Evolutionary conservation across 257 asterid genomes (phyloP), one percentile per base, ranked within the genome.

Genomic region (Penstemon davidsonii): DNA sequence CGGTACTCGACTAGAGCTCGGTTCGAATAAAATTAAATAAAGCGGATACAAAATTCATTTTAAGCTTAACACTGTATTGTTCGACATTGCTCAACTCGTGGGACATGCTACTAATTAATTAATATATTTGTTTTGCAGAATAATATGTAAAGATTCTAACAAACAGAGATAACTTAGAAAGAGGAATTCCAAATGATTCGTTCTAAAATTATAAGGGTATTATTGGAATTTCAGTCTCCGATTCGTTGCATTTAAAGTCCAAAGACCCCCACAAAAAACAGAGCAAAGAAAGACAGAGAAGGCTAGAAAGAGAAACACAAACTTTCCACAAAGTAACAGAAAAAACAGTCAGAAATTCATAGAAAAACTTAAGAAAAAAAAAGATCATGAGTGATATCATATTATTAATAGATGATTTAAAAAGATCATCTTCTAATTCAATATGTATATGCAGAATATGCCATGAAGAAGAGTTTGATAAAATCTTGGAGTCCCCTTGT

Each of bases 391-490:
- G 82, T 37, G 95, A 86, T 7, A 71, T 76, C n/a, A 70, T 82
- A n/a, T 64, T 89, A 6, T 66, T n/a, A 19, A 73, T 86, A 4
- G 93, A 85, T 67, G 91, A 85, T 63, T 60, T 70, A 56, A 71
- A 73, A 25, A 25, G 33, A 25, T 25, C 33, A 18, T 68, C 74
- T 8, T 57, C 68, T 44, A 73, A 78, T 25, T 69, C 72, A 43
- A 45, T 59, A 49, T 70, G 70, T 7, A 70, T 86, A 5, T 92
- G 98, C 76, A 86, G 97, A 84, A 90, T 92, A 51, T 92, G 98
- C 80, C 95, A 90, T 36, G 98, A 90, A 66, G 87, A 84, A 60
- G 95, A 90, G 57, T 78, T 82, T 8, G 93, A 83, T 55, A 79
- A 72, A 46, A 79, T 39, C 39, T 73, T 89, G 54, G 95, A 88